Conservation (phyloP, 2,329 filamentous ascomycete genomes). For the Phaeosphaeriaceae sp. region DNA sequence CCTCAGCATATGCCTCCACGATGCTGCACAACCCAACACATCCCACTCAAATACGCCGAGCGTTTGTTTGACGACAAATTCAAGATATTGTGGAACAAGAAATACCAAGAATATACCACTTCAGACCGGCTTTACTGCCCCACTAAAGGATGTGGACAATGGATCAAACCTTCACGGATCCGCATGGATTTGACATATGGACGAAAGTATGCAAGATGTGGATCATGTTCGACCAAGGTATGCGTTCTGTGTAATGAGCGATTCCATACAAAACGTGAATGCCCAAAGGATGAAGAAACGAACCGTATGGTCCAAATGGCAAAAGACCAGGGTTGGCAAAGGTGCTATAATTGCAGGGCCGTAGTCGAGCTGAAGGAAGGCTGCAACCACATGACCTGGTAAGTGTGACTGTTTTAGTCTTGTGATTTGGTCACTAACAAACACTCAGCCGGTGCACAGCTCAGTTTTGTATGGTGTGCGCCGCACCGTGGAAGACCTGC, state of each 20-base stretch:
- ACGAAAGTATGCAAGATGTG: constrained; percentile 72
- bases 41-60: constrained; percentile 78
- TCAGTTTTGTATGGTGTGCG: constrained; percentile 88
- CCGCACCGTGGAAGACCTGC: constrained; percentile 80
- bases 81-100: constrained; percentile 80
- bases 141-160: constrained; percentile 72
- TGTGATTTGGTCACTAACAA: constrained; percentile 20
- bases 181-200: constrained; percentile 57
- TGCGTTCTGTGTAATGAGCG: constrained; percentile 76
- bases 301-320: constrained; percentile 68
- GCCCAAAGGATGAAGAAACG: constrained; percentile 73
- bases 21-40: constrained; percentile 77
- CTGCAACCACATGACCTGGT: constrained; percentile 90
- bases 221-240: constrained; percentile 73
- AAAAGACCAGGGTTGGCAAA: constrained; percentile 73
- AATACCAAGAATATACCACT: constrained; percentile 77
- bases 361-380: constrained; percentile 82
- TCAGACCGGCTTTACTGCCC: constrained; percentile 81
- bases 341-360: constrained; percentile 74
- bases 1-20: constrained; percentile 82
- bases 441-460: constrained; percentile 72
- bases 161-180: constrained; percentile 77
- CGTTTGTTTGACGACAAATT: constrained; percentile 74
- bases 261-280: constrained; percentile 72
- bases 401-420: constrained; percentile 40